Percentiles rank a stretch among this genome's conserved stretches.
Conservation (phyloP, 106 monocot species). For the Acorus calamus region DNA sequence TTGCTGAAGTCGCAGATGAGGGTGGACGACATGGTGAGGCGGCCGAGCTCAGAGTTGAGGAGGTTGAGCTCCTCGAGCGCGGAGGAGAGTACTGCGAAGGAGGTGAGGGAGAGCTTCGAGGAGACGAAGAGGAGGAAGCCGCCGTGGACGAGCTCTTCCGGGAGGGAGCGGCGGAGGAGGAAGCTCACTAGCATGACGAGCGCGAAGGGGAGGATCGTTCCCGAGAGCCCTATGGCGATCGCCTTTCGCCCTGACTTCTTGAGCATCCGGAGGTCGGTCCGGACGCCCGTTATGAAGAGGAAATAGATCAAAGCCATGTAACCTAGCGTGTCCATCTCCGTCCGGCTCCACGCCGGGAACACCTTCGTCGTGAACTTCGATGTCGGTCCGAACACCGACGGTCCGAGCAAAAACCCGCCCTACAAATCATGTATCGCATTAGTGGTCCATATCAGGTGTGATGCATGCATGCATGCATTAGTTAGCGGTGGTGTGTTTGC, state of each 20-base stretch:
- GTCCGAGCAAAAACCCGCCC: constrained; percentile 35
- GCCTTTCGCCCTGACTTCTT: no score
- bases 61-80: constrained; percentile 41
- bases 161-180: neutral
- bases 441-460: no score
- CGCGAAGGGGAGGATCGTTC: constrained; percentile 8
- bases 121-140: constrained; percentile 15
- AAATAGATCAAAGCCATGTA: constrained; percentile 9
- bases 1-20: constrained; percentile 31
- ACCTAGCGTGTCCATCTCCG: no score
- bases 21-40: constrained; percentile 31
- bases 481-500: neutral
- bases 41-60: constrained; percentile 44
- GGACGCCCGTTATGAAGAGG: constrained; percentile 38
- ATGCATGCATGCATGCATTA: neutral
- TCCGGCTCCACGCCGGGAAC: constrained; percentile 12
- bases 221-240: no score
- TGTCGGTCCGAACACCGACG: constrained; percentile 18
- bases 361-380: neutral
- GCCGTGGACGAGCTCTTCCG: neutral
- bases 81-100: constrained; percentile 30
- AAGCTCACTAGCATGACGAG: neutral
- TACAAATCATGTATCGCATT: neutral
- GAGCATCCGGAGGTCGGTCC: constrained; percentile 33
- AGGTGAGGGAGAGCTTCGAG: constrained; percentile 26